A percentile compares a stretch with the other conserved stretches of the same genome.
Evolutionary conservation across 2,329 filamentous ascomycete species (phyloP).

Genomic region (Knoxdaviesia capensis): DNA sequence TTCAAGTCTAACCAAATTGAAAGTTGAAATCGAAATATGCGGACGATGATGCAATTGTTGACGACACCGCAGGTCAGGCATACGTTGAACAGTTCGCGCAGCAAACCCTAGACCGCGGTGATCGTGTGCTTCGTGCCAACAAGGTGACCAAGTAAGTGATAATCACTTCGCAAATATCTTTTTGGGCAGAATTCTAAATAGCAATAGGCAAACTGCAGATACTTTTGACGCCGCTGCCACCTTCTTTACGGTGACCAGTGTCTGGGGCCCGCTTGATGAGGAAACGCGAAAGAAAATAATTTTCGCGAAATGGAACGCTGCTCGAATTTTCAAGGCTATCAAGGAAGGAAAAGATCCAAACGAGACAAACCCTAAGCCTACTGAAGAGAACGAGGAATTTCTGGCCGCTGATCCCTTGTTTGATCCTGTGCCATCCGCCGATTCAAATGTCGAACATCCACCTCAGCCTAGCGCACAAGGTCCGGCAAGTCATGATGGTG

Average conservation of each 20-base stretch:
- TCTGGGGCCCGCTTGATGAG: slow-evolving; percentile 59
- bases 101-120: slow-evolving; percentile 69
- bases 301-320: slow-evolving; percentile 88
- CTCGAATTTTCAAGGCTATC: slow-evolving; percentile 76
- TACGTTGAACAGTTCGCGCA: slow-evolving; percentile 90
- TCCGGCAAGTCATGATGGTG: no score
- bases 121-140: slow-evolving; percentile 62
- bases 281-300: slow-evolving; percentile 78
- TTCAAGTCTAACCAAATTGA: no score
- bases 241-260: slow-evolving; percentile 71
- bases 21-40: slow-evolving; percentile 53
- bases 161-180: neutral
- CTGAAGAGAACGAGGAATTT: no score
- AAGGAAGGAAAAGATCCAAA: slow-evolving; percentile 88
- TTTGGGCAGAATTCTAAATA: neutral
- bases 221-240: slow-evolving; percentile 85
- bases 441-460: no score
- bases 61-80: slow-evolving; percentile 71
- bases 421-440: no score
- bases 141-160: slow-evolving; percentile 52
- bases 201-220: slow-evolving; percentile 62
- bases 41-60: slow-evolving; percentile 63
- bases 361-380: slow-evolving; percentile 48
- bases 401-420: no score
- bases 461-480: no score